Evolutionary conservation across 2,329 filamentous ascomycete genomes (phyloP).

Genomic region (Colletotrichum musicola): DNA sequence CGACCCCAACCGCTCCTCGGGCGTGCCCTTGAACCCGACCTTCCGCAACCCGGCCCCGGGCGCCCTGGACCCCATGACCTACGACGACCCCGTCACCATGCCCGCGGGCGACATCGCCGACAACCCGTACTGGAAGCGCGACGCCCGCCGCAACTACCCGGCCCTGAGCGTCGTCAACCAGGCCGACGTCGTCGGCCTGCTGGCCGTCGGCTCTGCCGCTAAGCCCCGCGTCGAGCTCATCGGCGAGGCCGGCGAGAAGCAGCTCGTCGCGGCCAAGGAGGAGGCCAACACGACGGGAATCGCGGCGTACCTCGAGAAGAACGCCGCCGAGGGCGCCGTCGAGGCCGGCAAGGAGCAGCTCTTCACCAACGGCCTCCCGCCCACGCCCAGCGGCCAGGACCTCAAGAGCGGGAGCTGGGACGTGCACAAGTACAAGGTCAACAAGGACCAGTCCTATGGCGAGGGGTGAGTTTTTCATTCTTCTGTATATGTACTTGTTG

Average conservation of each 20-base stretch:
- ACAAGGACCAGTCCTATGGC: conserved; percentile 77
- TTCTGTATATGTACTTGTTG: conserved; percentile 8
- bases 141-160: conserved; percentile 85
- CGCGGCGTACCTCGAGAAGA: conserved; percentile 78
- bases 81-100: conserved; percentile 85
- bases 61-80: conserved; percentile 74
- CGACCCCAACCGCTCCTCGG: conserved; percentile 89
- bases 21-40: conserved; percentile 91
- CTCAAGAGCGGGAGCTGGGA: conserved; percentile 66
- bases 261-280: conserved; percentile 80
- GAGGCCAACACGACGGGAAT: conserved; percentile 80
- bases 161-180: conserved; percentile 84
- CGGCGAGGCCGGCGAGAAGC: conserved; percentile 70
- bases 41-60: conserved; percentile 90
- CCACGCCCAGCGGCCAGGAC: conserved; percentile 81
- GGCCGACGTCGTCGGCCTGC: conserved; percentile 85
- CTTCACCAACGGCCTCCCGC: conserved; percentile 84
- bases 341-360: conserved; percentile 64
- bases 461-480: conserved; percentile 67
- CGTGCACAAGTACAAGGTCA: conserved; percentile 76
- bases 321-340: conserved; percentile 64
- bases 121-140: conserved; percentile 97
- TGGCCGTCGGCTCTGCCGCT: conserved; percentile 86
- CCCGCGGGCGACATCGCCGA: conserved; percentile 91
- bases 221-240: conserved; percentile 86